Evolutionary conservation across 305 asterid genomes (phyloP).

Genomic region (Fraxinus angustifolia): DNA sequence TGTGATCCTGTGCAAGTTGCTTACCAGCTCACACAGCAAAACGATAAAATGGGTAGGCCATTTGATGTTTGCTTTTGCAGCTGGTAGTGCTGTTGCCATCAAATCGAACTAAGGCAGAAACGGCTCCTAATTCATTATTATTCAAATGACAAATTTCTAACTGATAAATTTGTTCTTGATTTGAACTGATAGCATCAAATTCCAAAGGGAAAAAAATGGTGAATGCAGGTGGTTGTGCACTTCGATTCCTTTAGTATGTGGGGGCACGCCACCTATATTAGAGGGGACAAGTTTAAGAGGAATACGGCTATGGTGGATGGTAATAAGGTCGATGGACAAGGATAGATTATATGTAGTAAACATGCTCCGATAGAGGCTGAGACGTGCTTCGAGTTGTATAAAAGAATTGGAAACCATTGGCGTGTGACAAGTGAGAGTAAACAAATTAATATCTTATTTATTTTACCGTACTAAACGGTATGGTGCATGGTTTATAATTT

Average conservation of each 20-base stretch:
- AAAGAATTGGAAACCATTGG: neutral
- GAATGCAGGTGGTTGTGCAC: neutral
- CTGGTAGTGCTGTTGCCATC: neutral
- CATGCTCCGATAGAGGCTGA: neutral
- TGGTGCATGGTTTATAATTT: neutral
- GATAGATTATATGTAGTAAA: neutral
- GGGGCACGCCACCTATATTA: neutral
- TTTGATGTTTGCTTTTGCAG: neutral
- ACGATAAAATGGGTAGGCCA: too few relatives aligned
- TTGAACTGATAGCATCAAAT: neutral
- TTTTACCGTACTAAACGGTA: too few relatives aligned
- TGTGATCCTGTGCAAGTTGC: too few relatives aligned
- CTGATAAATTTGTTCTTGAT: neutral
- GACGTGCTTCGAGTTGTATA: neutral
- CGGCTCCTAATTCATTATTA: neutral
- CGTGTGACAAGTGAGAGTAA: neutral
- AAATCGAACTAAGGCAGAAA: neutral
- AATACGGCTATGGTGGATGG: neutral
- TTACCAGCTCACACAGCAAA: too few relatives aligned
- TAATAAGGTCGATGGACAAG: neutral
- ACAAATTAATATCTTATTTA: too few relatives aligned
- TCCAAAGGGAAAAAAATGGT: neutral
- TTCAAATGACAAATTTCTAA: neutral
- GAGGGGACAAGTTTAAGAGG: neutral
- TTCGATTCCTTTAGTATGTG: neutral